Evolutionary conservation across 495 filamentous ascomycete species (phyloP), one percentile per base, ranked within the genome.

Genomic region (Aspergillus sparsus): DNA sequence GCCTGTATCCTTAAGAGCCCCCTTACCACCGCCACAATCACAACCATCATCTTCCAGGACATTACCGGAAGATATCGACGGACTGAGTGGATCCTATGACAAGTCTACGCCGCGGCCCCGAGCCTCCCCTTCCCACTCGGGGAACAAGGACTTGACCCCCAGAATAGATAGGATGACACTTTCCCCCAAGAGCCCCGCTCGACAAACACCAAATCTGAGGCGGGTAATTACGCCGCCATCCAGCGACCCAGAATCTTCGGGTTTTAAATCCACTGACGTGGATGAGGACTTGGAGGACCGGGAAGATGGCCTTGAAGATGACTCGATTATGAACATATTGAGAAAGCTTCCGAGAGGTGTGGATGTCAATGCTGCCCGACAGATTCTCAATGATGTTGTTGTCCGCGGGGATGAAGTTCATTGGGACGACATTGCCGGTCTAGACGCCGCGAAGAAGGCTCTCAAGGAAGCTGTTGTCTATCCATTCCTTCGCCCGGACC

Each of bases 381-480:
- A 97, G 61, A 95, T 99, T 41, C 80, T 98, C 51, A 96, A 96
- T 68, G 95, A 99, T 61, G 96, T 99, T 54, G 92, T 99, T 9
- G 87, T 97, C 7, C 85, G 93, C 55, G 94, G 95, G 7, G 94
- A 99, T 65, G 88, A 94, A 66, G 94, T 99, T 0, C 90, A 90
- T 67, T 99, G 95, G 95, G 84, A 86, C 41, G 94, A 99, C 66
- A 88, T 99, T 41, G 92, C 95, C 0, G 94, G 94, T 3, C 77
- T 99, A 11, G 92, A 96, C 33, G 80, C 87, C 39, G 95, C 94
- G 49, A 99, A 99, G 67, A 88, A 84, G 53, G 92, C 94, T 0
- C 77, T 99, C 45, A 96, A 96, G 71, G 94, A 99, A 74, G 90
- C 92, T 3, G 94, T 98, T 7, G 93, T 99, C 33, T 99, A 99